Evolutionary conservation across 352 stramenopile genomes (phyloP), one percentile per base, ranked within the genome.

Genomic region (Elongisporangium anandrum): DNA sequence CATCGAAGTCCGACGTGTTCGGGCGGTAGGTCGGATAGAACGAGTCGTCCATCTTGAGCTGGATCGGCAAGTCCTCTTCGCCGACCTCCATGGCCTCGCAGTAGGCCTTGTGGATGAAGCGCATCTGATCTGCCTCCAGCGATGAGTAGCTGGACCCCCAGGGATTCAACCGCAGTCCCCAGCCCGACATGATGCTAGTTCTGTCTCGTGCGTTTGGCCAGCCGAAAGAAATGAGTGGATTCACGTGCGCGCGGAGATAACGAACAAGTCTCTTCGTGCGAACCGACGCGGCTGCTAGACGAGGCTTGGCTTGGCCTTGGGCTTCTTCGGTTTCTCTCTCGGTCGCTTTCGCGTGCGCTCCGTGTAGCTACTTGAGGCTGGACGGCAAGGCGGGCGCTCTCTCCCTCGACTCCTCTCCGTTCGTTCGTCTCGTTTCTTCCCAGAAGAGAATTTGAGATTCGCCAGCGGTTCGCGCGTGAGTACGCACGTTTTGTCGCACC

Each of bases 101-200:
- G 65, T 88, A 94, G 22, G 85, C 80, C 67, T 94, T 89, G 63
- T 92, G 85, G 55, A 94, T 80, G 63, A 84, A 94, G 23, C 71
- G 80, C 85, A 94, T 94, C 61, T 94, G 85, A 60, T 94, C 85
- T 23, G 79, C 70, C 60, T 94, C 85, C 47, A 94, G 82, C 65
- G 82, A 84, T 69, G 85, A 94, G 68, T 94, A 94, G 73, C 82
- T 90, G 54, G 74, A 82, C 54, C 78, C 78, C 68, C 83, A 94
- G 59, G 82, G 81, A 64, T 94, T 94, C 57, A 90, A 70, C 60
- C 85, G 81, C 60, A 94, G 67, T n/a, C 85, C 85, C 85, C 85
- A 94, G 57, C 72, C 78, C 29, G 85, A 91, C 85, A 94, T 94
- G 29, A 8, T 64, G 29, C 5, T 22, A 50, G 49, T 16, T 56